Evolutionary conservation across 495 filamentous ascomycete species (phyloP).

Genomic region (Hyaloscypha finlandica): DNA sequence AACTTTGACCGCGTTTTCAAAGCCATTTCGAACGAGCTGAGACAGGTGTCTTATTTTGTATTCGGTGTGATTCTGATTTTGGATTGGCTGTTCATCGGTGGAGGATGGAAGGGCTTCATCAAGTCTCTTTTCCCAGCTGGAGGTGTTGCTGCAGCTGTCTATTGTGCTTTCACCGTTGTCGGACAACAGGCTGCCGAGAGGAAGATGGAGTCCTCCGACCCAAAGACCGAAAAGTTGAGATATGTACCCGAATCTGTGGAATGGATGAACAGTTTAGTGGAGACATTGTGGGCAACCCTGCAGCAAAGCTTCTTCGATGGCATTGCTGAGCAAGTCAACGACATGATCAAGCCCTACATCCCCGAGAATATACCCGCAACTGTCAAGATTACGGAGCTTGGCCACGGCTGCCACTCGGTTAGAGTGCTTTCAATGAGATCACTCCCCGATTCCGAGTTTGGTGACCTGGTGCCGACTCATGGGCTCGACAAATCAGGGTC

Average conservation of each 20-base stretch:
- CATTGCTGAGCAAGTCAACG: slow-evolving; percentile 12
- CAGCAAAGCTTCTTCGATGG: slow-evolving; percentile 17
- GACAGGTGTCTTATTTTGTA: slow-evolving; percentile 12
- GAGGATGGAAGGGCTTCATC: slow-evolving; percentile 13
- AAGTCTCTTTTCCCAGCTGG: slow-evolving; percentile 16
- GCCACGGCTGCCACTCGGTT: slow-evolving; percentile 13
- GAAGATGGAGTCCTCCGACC: not conserved
- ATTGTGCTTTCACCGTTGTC: slow-evolving; percentile 3
- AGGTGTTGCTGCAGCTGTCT: slow-evolving; percentile 14
- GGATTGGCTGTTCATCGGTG: slow-evolving; percentile 20
- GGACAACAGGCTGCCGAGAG: slow-evolving; percentile 4
- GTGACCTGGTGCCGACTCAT: slow-evolving; percentile 12
- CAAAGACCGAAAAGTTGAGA: slow-evolving; percentile 13
- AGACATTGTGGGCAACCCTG: slow-evolving; percentile 16
- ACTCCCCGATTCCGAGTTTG: slow-evolving; percentile 17
- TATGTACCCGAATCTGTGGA: slow-evolving; percentile 19
- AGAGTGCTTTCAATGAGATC: slow-evolving; percentile 18
- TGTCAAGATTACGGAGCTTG: slow-evolving; percentile 17
- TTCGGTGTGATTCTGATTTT: slow-evolving; percentile 9
- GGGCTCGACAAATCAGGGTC: slow-evolving; percentile 16
- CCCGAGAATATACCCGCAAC: slow-evolving; percentile 13
- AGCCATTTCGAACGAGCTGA: slow-evolving; percentile 4
- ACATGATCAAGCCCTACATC: slow-evolving; percentile 21
- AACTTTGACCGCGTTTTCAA: slow-evolving; percentile 16
- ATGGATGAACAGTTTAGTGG: slow-evolving; percentile 22